Base-by-base conservation (phyloP, 169 alveolate species). In the Plasmodium cynomolgi region DNA sequence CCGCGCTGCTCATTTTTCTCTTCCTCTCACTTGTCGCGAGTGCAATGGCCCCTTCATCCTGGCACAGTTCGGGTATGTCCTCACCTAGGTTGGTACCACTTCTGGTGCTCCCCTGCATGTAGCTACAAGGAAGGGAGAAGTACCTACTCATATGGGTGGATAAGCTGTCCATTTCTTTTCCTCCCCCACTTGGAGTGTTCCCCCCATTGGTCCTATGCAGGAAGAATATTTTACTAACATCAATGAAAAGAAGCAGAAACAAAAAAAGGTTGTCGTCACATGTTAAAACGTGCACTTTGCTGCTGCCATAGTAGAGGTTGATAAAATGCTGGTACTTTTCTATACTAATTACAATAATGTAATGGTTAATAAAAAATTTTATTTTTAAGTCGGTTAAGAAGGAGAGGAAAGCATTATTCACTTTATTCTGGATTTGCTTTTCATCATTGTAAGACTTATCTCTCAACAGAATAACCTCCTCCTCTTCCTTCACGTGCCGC, bases 161-260 rank as follows among this genome's bases (percentile, higher is more conserved):
- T 11, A 44, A 7, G 7, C 17, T 11, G 41, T 29, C 37, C 68
- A 81, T 29, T n/a, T 11, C 86, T 50, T 41, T 29, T 15, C 11
- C 2, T 11, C 39, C 26, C 68, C 34, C n/a, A 6, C 6, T 39
- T 41, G 7, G 41, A 8, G 26, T 23, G 20, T 6, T 47, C 34
- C 54, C 9, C 20, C 23, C 31, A 41, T 73, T 26, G 31, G 20
- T 58, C 31, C 73, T 80, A 17, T 54, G 62, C 58, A 72, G 20
- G 41, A 91, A 91, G 39, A 91, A 91, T 39, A 91, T 91, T 91
- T 91, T 91, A 62, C 68, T 91, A 33, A 91, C 37, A n/a, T 91
- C 92, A 15, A 82, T 47, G 83, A 29, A 91, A 1, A 91, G 68
- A 31, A 72, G 82, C 34, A 91, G 84, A 50, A 81, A 82, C 13